A percentile compares a stretch with the other conserved stretches of the same genome.
phyloP scores from a whole-genome alignment of 2,329 filamentous ascomycete species.

The Verticillium nonalfalfae region DNA sequence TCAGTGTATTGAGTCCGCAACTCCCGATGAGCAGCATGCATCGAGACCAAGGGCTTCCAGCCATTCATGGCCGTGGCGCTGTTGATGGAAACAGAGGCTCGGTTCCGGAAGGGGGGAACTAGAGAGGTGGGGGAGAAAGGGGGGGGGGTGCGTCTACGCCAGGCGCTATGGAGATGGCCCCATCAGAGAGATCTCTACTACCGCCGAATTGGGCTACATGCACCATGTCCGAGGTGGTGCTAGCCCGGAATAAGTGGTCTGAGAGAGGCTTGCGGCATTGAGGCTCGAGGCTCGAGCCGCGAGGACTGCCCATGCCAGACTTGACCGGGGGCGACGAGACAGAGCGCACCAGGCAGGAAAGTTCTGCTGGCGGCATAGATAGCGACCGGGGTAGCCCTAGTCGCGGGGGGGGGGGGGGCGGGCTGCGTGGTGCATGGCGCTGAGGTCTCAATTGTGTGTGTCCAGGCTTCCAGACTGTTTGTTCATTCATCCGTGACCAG shows the following conservation, averaged over 20 bases:
- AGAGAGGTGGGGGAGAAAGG: background rate
- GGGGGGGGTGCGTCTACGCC: background rate
- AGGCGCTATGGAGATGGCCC: background rate
- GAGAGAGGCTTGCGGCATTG: background rate
- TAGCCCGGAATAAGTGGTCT: background rate
- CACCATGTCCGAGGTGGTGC: background rate
- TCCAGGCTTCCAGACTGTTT: background rate
- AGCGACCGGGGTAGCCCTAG: background rate
- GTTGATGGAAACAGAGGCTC: background rate
- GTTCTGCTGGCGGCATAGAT: background rate
- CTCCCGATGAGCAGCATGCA: background rate
- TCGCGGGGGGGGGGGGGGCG: background rate
- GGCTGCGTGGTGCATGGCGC: background rate
- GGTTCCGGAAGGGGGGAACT: background rate
- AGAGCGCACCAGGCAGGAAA: background rate
- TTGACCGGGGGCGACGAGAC: background rate
- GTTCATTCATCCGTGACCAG: background rate
- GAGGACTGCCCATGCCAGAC: background rate
- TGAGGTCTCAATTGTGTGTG: background rate
- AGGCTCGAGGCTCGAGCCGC: background rate
- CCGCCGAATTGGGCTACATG: background rate
- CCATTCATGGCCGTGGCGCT: background rate
- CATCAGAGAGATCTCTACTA: background rate
- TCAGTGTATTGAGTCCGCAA: background rate
- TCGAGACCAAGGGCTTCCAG: background rate